These are phyloP conservation scores for Camillea tinctor DNA, from an alignment of 2,329 filamentous ascomycete species.

Conservation along the genomic window DNA sequence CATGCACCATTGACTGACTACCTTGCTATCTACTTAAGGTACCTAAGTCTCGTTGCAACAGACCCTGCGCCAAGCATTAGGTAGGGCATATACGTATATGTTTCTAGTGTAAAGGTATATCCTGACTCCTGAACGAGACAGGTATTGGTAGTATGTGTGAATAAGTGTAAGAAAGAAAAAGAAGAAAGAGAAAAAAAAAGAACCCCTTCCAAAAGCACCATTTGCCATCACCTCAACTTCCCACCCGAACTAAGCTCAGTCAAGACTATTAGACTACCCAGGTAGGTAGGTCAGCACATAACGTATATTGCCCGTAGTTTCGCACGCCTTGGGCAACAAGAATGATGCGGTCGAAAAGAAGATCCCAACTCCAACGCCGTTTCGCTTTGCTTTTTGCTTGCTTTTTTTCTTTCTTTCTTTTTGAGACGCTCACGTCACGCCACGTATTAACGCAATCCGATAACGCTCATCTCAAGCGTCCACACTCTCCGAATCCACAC, in stretches of 20 bases:
- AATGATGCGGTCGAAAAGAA: constrained; percentile 10
- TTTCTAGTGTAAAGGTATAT: not conserved
- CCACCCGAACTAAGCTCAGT: not conserved
- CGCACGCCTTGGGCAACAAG: not conserved
- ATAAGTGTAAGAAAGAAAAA: not conserved
- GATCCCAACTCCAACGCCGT: constrained; percentile 21
- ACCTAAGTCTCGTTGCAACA: not conserved
- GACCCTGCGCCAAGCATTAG: not conserved
- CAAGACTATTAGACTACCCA: not conserved
- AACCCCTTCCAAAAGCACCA: not conserved
- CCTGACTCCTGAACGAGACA: not conserved
- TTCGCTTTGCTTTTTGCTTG: constrained; percentile 18
- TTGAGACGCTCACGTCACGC: constrained; percentile 6
- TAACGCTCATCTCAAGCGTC: constrained; percentile 98
- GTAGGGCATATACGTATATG: not conserved
- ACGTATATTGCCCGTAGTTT: not conserved
- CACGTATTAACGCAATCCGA: constrained; percentile 66
- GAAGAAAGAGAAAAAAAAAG: too few species aligned
- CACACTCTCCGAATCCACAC: constrained; percentile 98
- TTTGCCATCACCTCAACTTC: not conserved
- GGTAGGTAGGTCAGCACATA: not conserved
- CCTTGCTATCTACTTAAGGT: too few species aligned
- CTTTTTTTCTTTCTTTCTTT: not conserved
- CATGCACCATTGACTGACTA: not conserved
- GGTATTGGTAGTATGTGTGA: not conserved